Evolutionary conservation across 2,329 filamentous ascomycete species (phyloP).

Genomic region (Rosellinia necatrix): DNA sequence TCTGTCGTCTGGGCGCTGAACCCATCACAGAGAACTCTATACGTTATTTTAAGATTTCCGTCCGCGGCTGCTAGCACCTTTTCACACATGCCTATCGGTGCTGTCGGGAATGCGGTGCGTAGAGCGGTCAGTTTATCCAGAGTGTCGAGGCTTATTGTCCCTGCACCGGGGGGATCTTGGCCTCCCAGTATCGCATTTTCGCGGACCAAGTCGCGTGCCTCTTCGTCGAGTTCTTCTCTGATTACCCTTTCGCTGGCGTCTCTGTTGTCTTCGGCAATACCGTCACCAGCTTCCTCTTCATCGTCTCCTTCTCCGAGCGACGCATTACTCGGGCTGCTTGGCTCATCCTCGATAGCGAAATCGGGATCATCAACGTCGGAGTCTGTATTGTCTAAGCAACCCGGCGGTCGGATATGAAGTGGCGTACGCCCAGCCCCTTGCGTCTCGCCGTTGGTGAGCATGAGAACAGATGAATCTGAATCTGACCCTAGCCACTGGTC

Average conservation of each 20-base stretch:
- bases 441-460: conserved; percentile 42
- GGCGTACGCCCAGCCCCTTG: conserved; percentile 19
- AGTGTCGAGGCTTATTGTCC: conserved; percentile 25
- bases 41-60: conserved; percentile 46
- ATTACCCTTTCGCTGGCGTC: no score
- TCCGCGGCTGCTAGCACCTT: conserved; percentile 42
- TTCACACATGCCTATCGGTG: conserved; percentile 43
- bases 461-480: conserved; percentile 35
- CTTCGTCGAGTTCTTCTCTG: conserved; percentile 49
- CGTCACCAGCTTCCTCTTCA: not conserved
- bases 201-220: conserved; percentile 49
- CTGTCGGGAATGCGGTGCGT: conserved; percentile 50
- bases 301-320: conserved; percentile 36
- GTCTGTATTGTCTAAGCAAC: conserved; percentile 43
- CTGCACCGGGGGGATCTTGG: conserved; percentile 1
- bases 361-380: conserved; percentile 40
- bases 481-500: conserved; percentile 41
- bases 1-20: conserved; percentile 40
- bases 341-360: conserved; percentile 23
- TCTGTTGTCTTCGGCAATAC: not conserved
- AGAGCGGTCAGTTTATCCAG: conserved; percentile 46
- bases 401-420: conserved; percentile 30
- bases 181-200: conserved; percentile 42
- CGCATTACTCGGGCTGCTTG: conserved; percentile 2
- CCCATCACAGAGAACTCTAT: conserved; percentile 41